A percentile compares a stretch with the other conserved stretches of the same genome.
phyloP scores from a whole-genome alignment of 768 basidiomycete genomes.

The Serendipita sp. region DNA sequence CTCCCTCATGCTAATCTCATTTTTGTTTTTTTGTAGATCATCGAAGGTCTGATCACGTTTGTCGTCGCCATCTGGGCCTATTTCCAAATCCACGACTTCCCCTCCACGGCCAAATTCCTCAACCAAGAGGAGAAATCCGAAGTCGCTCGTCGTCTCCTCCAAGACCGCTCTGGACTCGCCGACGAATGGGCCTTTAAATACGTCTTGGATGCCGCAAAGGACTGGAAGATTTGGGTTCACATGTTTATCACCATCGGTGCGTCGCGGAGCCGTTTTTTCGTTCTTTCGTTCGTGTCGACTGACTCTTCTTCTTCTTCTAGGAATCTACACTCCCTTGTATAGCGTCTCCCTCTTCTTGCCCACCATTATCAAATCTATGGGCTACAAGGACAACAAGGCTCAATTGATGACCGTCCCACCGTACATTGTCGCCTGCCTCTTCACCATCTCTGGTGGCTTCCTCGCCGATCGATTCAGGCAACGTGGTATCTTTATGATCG shows the following conservation, averaged over 20 bases:
- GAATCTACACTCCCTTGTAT: neutral
- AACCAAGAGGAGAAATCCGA: slow-evolving; percentile 14
- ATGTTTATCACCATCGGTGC: slow-evolving; percentile 1
- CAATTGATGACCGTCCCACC: slow-evolving; percentile 67
- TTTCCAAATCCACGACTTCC: slow-evolving; percentile 20
- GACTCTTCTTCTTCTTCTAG: neutral
- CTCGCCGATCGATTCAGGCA: slow-evolving; percentile 42
- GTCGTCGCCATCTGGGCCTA: slow-evolving; percentile 14
- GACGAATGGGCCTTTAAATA: slow-evolving; percentile 9
- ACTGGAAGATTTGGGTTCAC: slow-evolving; percentile 14
- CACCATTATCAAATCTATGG: slow-evolving; percentile 47
- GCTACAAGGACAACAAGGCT: slow-evolving; percentile 51
- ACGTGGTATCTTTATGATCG: slow-evolving; percentile 35
- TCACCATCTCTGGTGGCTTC: slow-evolving; percentile 49
- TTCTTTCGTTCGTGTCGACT: neutral
- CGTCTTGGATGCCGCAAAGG: slow-evolving; percentile 11
- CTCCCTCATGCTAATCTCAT: neutral
- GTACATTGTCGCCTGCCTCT: slow-evolving; percentile 48
- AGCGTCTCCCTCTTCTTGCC: slow-evolving; percentile 53
- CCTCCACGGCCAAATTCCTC: slow-evolving; percentile 20
- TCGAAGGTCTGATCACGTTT: slow-evolving; percentile 16
- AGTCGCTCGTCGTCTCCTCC: slow-evolving; percentile 12
- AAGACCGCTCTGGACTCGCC: slow-evolving; percentile 9
- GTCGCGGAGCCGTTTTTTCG: neutral
- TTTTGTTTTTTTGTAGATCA: slow-evolving; percentile 5